phyloP scores from a whole-genome alignment of 805 yeast genomes.

The Saccharomycopsis oosterbeekiorum region DNA sequence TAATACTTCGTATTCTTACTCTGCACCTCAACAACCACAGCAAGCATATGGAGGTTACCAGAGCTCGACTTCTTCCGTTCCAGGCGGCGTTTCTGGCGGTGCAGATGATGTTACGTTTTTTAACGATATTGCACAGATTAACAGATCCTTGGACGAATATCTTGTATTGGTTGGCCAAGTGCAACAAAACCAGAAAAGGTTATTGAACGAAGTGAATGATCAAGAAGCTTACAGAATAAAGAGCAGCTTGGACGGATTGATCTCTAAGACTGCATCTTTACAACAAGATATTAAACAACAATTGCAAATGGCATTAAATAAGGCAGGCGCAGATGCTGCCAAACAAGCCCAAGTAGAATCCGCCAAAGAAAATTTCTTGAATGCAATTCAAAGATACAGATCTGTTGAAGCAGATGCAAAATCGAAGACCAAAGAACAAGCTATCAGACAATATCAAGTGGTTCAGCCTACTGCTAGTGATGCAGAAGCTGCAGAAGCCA shows the following conservation, averaged over 20 bases:
- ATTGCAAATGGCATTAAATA: constrained; percentile 67
- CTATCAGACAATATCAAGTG: constrained; percentile 86
- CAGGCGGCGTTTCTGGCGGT: constrained; percentile 28
- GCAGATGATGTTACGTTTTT: constrained; percentile 58
- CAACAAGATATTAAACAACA: constrained; percentile 66
- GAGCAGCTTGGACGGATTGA: constrained; percentile 66
- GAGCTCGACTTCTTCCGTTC: not conserved
- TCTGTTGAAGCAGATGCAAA: constrained; percentile 79
- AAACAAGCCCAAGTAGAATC: constrained; percentile 88
- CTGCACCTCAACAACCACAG: constrained; percentile 2
- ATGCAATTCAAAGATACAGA: constrained; percentile 78
- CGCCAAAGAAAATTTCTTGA: constrained; percentile 74
- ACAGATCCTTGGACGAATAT: constrained; percentile 60
- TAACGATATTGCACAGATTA: constrained; percentile 57
- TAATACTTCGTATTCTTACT: not conserved
- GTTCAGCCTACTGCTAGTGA: constrained; percentile 81
- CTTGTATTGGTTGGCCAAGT: constrained; percentile 59
- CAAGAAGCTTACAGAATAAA: constrained; percentile 61
- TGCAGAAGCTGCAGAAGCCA: constrained; percentile 74
- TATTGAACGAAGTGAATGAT: constrained; percentile 63
- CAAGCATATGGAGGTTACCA: constrained; percentile 2
- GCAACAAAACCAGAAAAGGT: constrained; percentile 57
- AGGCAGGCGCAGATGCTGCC: constrained; percentile 62
- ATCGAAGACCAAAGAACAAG: constrained; percentile 75
- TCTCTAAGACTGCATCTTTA: constrained; percentile 67